Evolutionary conservation across 2,329 filamentous ascomycete genomes (phyloP).

Genomic region (Albifimbria verrucaria): DNA sequence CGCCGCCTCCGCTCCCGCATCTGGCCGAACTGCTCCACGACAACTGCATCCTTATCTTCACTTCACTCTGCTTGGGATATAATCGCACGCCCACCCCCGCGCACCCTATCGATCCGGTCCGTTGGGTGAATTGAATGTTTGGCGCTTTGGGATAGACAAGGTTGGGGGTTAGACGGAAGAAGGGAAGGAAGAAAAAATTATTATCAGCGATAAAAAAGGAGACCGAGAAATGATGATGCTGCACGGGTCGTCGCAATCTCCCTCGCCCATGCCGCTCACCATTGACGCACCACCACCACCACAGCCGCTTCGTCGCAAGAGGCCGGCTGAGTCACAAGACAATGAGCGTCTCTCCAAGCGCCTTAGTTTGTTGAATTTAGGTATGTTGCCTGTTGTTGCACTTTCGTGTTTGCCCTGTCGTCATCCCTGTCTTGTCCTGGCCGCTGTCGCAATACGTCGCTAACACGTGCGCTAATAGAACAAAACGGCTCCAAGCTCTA

Average conservation of each 20-base stretch:
- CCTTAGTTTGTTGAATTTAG: conserved; percentile 76
- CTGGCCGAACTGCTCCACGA: conserved; percentile 16
- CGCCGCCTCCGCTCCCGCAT: conserved; percentile 17
- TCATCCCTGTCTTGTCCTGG: conserved; percentile 1
- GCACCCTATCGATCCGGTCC: conserved; percentile 10
- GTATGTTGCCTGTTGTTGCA: conserved; percentile 43
- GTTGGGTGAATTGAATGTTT: neutral
- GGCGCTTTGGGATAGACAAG: neutral
- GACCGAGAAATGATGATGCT: conserved; percentile 11
- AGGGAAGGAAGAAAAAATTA: neutral
- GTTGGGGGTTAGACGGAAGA: conserved; percentile 2
- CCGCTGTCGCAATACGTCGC: neutral
- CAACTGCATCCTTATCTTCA: neutral
- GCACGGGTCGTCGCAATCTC: conserved; percentile 13
- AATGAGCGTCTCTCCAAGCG: conserved; percentile 80
- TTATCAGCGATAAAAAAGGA: conserved; percentile 1
- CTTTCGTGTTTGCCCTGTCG: conserved; percentile 4
- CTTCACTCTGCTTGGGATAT: neutral
- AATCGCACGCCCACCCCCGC: conserved; percentile 1
- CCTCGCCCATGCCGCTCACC: conserved; percentile 9
- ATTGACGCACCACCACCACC: conserved; percentile 2
- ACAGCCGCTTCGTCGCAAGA: conserved; percentile 40
- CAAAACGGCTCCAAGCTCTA: conserved; percentile 62
- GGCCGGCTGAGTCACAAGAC: conserved; percentile 58
- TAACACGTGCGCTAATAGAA: conserved; percentile 40